These are phyloP conservation scores for Apiotrichum veenhuisii DNA, from an alignment of 1,284 basidiomycete species.

Conservation along the genomic window DNA sequence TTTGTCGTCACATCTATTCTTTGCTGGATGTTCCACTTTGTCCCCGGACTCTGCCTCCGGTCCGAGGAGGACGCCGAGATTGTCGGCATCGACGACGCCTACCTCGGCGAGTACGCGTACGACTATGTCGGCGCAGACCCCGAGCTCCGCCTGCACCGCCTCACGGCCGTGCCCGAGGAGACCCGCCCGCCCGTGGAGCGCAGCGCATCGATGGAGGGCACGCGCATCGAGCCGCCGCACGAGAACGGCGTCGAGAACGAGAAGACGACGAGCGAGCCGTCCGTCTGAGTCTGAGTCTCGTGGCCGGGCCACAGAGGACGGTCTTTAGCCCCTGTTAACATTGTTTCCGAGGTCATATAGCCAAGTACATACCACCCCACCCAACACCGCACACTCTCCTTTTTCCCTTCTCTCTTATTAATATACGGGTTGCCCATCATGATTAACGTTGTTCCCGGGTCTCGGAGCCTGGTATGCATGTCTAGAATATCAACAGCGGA, in stretches of 20 bases:
- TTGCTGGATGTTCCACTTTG: slow-evolving; percentile 87
- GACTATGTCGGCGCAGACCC: slow-evolving; percentile 67
- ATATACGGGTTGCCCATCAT: neutral
- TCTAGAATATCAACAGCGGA: neutral
- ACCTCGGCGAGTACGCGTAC: slow-evolving; percentile 93
- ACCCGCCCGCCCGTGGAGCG: neutral
- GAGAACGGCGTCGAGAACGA: neutral
- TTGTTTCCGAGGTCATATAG: neutral
- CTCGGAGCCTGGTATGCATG: neutral
- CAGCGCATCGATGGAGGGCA: neutral
- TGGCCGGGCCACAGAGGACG: too few relatives aligned
- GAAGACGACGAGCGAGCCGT: neutral
- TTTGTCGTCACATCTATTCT: slow-evolving; percentile 82
- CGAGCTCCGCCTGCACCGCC: slow-evolving; percentile 50
- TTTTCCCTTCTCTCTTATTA: neutral
- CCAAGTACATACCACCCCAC: neutral
- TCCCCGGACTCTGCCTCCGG: slow-evolving; percentile 78
- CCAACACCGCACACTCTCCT: neutral
- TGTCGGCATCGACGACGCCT: slow-evolving; percentile 86
- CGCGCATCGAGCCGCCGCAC: neutral
- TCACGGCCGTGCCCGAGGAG: neutral
- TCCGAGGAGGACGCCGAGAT: slow-evolving; percentile 79
- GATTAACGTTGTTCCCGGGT: neutral
- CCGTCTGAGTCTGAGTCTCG: too few relatives aligned
- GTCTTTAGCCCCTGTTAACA: neutral